Conservation (phyloP, 768 basidiomycete genomes). For the Melanogaster broomeanus region DNA sequence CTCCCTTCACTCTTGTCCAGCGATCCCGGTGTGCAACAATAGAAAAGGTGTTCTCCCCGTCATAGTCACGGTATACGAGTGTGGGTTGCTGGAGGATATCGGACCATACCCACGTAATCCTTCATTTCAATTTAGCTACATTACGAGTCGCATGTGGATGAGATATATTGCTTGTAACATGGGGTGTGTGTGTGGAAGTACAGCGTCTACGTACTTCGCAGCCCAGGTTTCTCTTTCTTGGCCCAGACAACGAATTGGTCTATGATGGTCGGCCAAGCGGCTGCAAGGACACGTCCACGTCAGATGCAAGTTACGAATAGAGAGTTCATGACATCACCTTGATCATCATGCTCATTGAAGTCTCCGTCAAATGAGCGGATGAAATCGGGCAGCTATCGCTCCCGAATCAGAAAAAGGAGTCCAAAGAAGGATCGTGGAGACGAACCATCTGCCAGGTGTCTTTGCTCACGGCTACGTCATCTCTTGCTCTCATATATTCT, state of each 20-base stretch:
- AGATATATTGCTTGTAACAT: neutral
- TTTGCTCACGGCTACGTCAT: slow-evolving; percentile 78
- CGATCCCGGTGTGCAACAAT: slow-evolving; percentile 4
- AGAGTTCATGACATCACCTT: slow-evolving; percentile 49
- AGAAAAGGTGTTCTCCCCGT: too few species aligned
- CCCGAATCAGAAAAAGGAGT: slow-evolving; percentile 6
- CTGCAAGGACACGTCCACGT: slow-evolving; percentile 38
- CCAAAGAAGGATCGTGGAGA: slow-evolving; percentile 6
- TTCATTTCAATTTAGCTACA: too few species aligned
- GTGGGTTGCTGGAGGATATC: too few species aligned
- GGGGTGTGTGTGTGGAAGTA: neutral
- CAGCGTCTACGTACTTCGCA: neutral
- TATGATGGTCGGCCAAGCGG: slow-evolving; percentile 85
- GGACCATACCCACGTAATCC: too few species aligned
- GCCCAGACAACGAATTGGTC: slow-evolving; percentile 82
- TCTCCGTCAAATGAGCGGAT: slow-evolving; percentile 70
- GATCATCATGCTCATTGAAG: slow-evolving; percentile 73
- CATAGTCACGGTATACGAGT: too few species aligned
- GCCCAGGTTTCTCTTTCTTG: slow-evolving; percentile 33
- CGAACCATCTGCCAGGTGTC: slow-evolving; percentile 88
- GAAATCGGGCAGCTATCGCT: slow-evolving; percentile 72
- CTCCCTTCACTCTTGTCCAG: slow-evolving; percentile 30
- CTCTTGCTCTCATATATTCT: slow-evolving; percentile 66
- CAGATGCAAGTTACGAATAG: neutral
- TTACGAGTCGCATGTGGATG: neutral